These are phyloP conservation scores for Rutstroemia sp. DNA, from an alignment of 2,329 filamentous ascomycete genomes.

Conservation along the genomic window DNA sequence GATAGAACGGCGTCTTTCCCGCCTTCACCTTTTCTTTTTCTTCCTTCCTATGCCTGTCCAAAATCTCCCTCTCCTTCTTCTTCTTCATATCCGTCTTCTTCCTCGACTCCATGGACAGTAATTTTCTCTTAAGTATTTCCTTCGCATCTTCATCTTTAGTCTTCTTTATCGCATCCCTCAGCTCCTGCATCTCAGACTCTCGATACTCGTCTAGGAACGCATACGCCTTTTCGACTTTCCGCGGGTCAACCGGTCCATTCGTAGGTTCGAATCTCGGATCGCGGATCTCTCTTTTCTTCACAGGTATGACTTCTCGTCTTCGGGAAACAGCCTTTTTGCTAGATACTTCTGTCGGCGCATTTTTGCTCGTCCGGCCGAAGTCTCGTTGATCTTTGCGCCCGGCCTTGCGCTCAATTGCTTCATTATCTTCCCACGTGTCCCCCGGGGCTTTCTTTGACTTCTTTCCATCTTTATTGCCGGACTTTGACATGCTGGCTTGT, in stretches of 20 bases:
- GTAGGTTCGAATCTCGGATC: constrained; percentile 85
- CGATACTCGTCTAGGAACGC: constrained; percentile 83
- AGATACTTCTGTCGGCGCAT: constrained; percentile 77
- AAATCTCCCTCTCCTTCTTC: constrained; percentile 60
- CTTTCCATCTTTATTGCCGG: constrained; percentile 26
- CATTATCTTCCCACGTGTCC: constrained; percentile 31
- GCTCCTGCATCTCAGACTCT: constrained; percentile 69
- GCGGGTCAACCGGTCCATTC: constrained; percentile 47
- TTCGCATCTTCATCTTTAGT: constrained; percentile 59
- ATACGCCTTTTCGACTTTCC: constrained; percentile 64
- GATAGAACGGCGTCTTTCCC: constrained; percentile 87
- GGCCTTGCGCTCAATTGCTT: constrained; percentile 36
- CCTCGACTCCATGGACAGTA: constrained; percentile 73
- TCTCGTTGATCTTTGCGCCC: constrained; percentile 33
- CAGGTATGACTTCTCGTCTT: constrained; percentile 61
- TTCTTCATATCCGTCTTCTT: constrained; percentile 63
- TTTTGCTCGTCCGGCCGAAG: constrained; percentile 62
- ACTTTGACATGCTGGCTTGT: constrained; percentile 54
- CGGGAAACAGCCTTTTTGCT: constrained; percentile 80
- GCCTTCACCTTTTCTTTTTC: constrained; percentile 81
- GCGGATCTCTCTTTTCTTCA: constrained; percentile 53
- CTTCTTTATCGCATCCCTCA: constrained; percentile 61
- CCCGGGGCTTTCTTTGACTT: constrained; percentile 32
- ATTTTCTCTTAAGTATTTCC: constrained; percentile 62
- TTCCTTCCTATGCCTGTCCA: constrained; percentile 67